Base-by-base conservation (phyloP, 2,329 filamentous ascomycete species). In the Coniochaeta pulveracea region DNA sequence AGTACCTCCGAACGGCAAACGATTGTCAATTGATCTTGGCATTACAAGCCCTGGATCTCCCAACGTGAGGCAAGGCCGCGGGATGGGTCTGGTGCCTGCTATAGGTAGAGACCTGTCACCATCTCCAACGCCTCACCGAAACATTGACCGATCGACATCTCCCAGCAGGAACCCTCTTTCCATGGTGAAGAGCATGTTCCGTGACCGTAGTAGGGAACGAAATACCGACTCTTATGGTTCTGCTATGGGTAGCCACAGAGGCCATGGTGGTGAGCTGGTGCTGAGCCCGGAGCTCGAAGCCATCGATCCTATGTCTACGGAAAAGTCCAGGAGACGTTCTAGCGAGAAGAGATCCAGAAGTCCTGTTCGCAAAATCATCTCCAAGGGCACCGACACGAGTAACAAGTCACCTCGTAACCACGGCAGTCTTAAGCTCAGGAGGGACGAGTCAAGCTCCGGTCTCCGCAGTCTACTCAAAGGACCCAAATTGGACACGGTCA, bases 381-480 rank as follows among this genome's bases (percentile, higher is more conserved):
- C 56, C 14, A 54, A 52, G 36, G 48, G 54, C 33, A 56, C 58
- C 11, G 62, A 64, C 16, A 63, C 68, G 36, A 63, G 51, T 43
- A 60, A 58, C 47, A 75, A 60, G 41, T 59, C 60, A 28, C 61
- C 64, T 38, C 57, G 58, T 39, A 67, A 61, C 27, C 55, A 62
- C 17, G 61, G 62, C 14, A 76, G 69, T 46, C 43, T 67, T n/a
- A 62, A 58, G 15, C 51, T 58, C 12, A 60, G 51, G 35, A 43
- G 48, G 16, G 62, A 69, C 24, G 61, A 69, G 34, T 50, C 56
- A 24, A 73, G 72, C 8, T 38, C 43, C 12, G 75, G 72, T 22
- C 64, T 85, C 7, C 73, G 78, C 26, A 76, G 80, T 6, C 78
- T 94, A 30, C 80, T 94, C 56, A 89, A 85, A 56, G 79, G 77